Base-by-base conservation (phyloP, 2,329 filamentous ascomycete species). In the Talaromyces sp. region DNA sequence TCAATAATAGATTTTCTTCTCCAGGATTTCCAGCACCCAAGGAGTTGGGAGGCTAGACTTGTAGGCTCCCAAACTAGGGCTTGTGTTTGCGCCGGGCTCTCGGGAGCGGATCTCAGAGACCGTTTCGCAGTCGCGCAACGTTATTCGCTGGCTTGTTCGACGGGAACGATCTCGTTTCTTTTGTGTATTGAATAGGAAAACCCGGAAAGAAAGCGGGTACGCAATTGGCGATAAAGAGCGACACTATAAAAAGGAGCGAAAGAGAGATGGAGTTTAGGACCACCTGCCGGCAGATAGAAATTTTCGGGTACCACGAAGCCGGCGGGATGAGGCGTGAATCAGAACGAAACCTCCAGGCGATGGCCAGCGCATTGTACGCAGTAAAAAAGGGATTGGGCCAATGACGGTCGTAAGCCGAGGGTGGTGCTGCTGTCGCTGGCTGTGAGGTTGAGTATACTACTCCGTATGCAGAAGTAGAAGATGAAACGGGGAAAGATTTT, bases 351-450 rank as follows among this genome's bases (percentile, higher is more conserved):
- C 11, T 15, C 25, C 43, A 33, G 8, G 15, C 36, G 21, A 52
- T 15, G 36, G 25, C 52, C 52, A 54, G 52, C 52, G 53, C 53
- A 55, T 40, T 41, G n/a, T 28, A 31, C 25, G 37, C 37, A 19
- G 51, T 19, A 51, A 2, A 3, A 25, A 41, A 31, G 15, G 8
- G 46, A 17, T n/a, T 2, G 15, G 43, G 51, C 57, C 57, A 58
- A 55, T 58, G 41, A 41, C 19, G 40, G 41, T 11, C n/a, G 40
- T 28, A 54, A 36, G 35, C 40, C 10, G 37, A 53, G 45, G 37
- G 36, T 17, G 53, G 57, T 59, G 57, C 53, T 50, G 52, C n/a
- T 21, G 22, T 56, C 13, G 57, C 45, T 59, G 52, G 53, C 46
- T 57, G 43, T 46, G 53, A 40, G 25, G 25, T 4, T 31, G n/a